Evolutionary conservation across 148 eudicot species (phyloP), one percentile per base, ranked within the genome.

Genomic region (Camellia japonica): DNA sequence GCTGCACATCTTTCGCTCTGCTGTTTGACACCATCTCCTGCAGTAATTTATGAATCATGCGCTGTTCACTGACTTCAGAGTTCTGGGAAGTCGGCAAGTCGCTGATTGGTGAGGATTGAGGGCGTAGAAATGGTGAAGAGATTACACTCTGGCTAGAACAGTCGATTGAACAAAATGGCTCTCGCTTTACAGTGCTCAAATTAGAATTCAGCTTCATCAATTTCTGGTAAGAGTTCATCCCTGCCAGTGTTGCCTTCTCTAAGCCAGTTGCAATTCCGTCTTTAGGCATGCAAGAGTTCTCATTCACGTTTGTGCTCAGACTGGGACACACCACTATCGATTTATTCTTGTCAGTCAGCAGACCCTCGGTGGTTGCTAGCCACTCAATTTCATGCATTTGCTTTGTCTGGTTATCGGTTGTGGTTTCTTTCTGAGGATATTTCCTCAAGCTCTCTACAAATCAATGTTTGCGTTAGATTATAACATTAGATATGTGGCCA

Each of bases 361-460:
- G 51, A 43, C 41, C 41, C 55, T 61, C 69, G 49, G 75, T 43
- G 56, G 19, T 58, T 46, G 62, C 51, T 30, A 52, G 75, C 80
- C 46, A 46, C 71, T 30, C 61, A 1, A 41, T 77, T 38, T 18
- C 61, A 38, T 47, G 60, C 71, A 51, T 65, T 30, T 49, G 54
- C 79, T 49, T 47, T 58, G 51, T 55, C 62, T 67, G 73, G 38
- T 15, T 49, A 46, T 71, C 52, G 49, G 69, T 47, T 38, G 51
- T 60, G 61, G 75, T 46, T 60, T 49, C 69, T 44, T 69, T 19
- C 18, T 60, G 70, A 86, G 85, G 44, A 81, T 80, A 79, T 13
- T 47, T 78, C 54, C n/a, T 80, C 76, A 87, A 80, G 44, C 86
- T 66, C 86, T 87, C 92, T 89, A 65, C 81, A 68, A 64, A 78